Percentiles rank a stretch among this genome's conserved stretches.
phyloP scores from a whole-genome alignment of 2,329 filamentous ascomycete genomes.

The Calonectria fujianensis region DNA sequence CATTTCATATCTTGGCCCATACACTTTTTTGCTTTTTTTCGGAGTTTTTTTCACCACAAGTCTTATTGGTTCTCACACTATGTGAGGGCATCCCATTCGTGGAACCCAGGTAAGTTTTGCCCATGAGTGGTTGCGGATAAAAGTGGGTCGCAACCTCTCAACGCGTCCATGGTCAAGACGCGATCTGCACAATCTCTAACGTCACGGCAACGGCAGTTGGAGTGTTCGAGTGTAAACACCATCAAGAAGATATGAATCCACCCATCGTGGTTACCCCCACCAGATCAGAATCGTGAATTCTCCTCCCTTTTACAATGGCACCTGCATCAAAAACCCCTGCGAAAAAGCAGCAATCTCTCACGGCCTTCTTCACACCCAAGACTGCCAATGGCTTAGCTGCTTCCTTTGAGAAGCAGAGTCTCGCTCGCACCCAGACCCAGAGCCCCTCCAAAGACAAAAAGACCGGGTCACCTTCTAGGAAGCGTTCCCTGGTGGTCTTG shows the following conservation, averaged over 20 bases:
- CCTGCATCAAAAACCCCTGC: conserved; percentile 62
- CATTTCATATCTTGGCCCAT: neutral
- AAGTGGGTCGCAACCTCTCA: conserved; percentile 54
- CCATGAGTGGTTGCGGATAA: conserved; percentile 17
- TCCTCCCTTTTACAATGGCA: conserved; percentile 54
- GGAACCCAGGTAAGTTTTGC: neutral
- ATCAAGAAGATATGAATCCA: conserved; percentile 34
- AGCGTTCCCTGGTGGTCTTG: conserved; percentile 70
- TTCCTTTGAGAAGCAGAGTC: conserved; percentile 58
- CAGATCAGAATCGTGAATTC: neutral
- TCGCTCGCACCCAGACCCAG: conserved; percentile 49
- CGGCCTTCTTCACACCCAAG: conserved; percentile 87
- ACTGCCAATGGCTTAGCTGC: conserved; percentile 68
- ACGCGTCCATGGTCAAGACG: conserved; percentile 53
- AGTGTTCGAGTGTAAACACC: conserved; percentile 4
- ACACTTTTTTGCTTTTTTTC: neutral
- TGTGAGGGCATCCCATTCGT: neutral
- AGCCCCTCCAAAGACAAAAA: conserved; percentile 54
- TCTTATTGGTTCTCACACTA: neutral
- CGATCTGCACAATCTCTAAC: conserved; percentile 45
- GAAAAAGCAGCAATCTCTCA: conserved; percentile 88
- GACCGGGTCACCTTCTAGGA: conserved; percentile 61
- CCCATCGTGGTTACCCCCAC: conserved; percentile 26
- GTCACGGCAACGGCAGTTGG: conserved; percentile 44
- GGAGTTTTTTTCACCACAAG: neutral